These are phyloP conservation scores for Elongisporangium prolatum DNA, from an alignment of 352 stramenopile species.

Conservation along the genomic window DNA sequence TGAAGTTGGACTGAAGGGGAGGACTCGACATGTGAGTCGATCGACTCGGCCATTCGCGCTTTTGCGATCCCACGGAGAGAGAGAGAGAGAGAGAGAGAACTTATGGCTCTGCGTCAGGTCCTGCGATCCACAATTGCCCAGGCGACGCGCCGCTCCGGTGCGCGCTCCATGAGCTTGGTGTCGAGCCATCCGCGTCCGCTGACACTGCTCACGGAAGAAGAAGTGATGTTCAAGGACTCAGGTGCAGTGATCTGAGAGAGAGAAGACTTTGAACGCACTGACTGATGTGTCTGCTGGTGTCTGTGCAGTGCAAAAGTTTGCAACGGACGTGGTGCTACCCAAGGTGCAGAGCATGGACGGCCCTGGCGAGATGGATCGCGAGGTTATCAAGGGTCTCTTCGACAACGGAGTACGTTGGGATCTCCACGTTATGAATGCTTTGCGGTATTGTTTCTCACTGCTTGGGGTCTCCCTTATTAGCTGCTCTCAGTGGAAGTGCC, in stretches of 20 bases:
- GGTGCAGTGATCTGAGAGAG: constrained; percentile 31
- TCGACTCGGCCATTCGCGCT: background rate
- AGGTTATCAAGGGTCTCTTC: constrained; percentile 90
- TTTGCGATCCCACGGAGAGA: background rate
- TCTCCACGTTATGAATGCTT: too few relatives aligned
- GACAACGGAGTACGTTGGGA: constrained; percentile 77
- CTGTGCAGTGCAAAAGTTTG: constrained; percentile 77
- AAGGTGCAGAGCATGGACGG: constrained; percentile 92
- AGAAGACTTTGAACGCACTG: constrained; percentile 36
- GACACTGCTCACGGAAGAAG: constrained; percentile 67
- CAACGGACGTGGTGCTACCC: constrained; percentile 74
- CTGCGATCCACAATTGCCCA: background rate
- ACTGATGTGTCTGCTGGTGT: background rate
- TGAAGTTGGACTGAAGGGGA: background rate
- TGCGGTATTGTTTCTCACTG: background rate
- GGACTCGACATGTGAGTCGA: background rate
- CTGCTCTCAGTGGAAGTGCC: constrained; percentile 95
- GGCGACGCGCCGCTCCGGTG: background rate
- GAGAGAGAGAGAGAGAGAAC: background rate
- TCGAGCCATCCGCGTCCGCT: constrained; percentile 22
- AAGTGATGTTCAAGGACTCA: constrained; percentile 77
- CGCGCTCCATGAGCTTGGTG: background rate
- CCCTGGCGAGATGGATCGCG: constrained; percentile 78
- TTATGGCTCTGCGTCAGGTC: background rate
- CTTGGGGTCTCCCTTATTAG: constrained; percentile 4